phyloP scores from a whole-genome alignment of 148 eudicot genomes.

The Oxyria digyna region DNA sequence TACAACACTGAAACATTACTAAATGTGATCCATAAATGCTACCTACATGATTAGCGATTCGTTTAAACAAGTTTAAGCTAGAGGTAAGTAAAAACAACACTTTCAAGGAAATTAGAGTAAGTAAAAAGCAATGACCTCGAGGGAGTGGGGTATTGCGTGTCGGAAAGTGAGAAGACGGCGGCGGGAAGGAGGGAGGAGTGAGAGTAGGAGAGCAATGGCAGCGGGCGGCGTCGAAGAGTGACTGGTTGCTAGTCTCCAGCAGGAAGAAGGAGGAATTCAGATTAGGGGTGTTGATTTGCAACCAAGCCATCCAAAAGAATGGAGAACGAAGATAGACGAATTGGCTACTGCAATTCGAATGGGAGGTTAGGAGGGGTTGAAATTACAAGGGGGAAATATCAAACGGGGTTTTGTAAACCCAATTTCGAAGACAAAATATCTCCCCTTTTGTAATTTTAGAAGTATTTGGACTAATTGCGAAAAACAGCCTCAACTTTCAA shows the following conservation, averaged over 20 bases:
- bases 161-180: background rate
- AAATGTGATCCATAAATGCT: background rate
- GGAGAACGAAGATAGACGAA: background rate
- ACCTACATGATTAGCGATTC: background rate
- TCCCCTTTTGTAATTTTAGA: too few relatives aligned
- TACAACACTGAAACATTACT: background rate
- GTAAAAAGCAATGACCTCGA: background rate
- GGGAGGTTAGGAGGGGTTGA: background rate
- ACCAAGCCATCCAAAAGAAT: background rate
- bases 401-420: background rate
- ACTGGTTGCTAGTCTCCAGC: background rate
- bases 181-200: background rate
- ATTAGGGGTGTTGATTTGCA: background rate
- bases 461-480: too few relatives aligned
- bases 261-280: background rate
- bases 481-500: too few relatives aligned
- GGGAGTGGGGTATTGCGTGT: background rate
- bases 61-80: background rate
- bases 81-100: background rate
- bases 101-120: background rate
- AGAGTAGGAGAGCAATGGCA: background rate
- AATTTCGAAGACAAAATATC: background rate
- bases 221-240: background rate
- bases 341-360: background rate
- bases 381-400: background rate